Conservation (phyloP, 371 early-diverging fungal genomes). For the Mucor circinelloides region DNA sequence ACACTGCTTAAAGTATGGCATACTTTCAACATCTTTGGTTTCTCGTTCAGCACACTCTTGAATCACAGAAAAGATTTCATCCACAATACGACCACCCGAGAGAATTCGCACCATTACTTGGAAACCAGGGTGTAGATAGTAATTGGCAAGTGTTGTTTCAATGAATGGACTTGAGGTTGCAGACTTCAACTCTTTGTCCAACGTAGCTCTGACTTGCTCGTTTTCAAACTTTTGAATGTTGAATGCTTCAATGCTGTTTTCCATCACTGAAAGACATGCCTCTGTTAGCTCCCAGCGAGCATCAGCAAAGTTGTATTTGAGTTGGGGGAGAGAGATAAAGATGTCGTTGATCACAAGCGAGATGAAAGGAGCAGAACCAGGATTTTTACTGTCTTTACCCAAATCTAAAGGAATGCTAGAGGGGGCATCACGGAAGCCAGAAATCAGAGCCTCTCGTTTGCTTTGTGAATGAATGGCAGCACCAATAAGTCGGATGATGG, state of each 20-base stretch:
- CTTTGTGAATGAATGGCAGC: conserved; percentile 69
- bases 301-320: conserved; percentile 66
- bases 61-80: conserved; percentile 68
- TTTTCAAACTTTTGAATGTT: conserved; percentile 56
- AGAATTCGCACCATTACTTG: conserved; percentile 79
- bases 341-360: conserved; percentile 80
- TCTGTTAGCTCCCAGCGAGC: conserved; percentile 83
- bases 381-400: conserved; percentile 63
- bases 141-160: conserved; percentile 12
- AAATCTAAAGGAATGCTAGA: conserved; percentile 61
- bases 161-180: background rate
- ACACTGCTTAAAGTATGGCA: conserved; percentile 35
- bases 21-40: conserved; percentile 33
- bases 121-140: conserved; percentile 82
- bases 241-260: conserved; percentile 78
- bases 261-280: conserved; percentile 74
- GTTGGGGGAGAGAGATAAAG: conserved; percentile 68
- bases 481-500: conserved; percentile 76
- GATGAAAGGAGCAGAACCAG: conserved; percentile 83
- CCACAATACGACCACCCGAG: conserved; percentile 71
- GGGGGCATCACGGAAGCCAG: conserved; percentile 38
- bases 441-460: conserved; percentile 34
- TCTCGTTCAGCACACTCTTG: conserved; percentile 61
- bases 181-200: background rate
- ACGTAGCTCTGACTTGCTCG: conserved; percentile 3